A percentile compares a stretch with the other conserved stretches of the same genome.
Conservation (phyloP, 2,329 filamentous ascomycete genomes). For the Magnaporthiopsis poae region DNA sequence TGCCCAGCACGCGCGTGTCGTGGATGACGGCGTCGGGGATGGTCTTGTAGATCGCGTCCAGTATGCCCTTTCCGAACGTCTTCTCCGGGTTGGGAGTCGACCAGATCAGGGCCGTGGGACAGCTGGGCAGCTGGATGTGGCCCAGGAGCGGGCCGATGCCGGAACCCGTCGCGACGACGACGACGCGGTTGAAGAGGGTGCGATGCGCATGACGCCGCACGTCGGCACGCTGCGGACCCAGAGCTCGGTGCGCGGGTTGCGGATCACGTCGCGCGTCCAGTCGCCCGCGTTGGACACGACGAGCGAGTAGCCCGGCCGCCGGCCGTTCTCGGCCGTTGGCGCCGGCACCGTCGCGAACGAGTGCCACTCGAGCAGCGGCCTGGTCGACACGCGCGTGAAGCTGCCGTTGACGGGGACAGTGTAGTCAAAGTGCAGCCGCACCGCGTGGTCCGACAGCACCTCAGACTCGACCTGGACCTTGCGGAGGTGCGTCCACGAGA, state of each 20-base stretch:
- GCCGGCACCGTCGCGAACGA: slow-evolving; percentile 51
- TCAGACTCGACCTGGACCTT: slow-evolving; percentile 46
- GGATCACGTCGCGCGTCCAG: slow-evolving; percentile 48
- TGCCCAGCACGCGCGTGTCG: slow-evolving; percentile 21
- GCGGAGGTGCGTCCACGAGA: slow-evolving; percentile 53
- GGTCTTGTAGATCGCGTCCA: slow-evolving; percentile 16
- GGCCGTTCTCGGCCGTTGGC: slow-evolving; percentile 16
- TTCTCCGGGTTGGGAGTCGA: slow-evolving; percentile 18
- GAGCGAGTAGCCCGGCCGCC: slow-evolving; percentile 36
- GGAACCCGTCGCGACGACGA: slow-evolving; percentile 51
- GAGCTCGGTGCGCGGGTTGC: slow-evolving; percentile 39
- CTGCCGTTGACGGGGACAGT: slow-evolving; percentile 36
- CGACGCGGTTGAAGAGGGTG: slow-evolving; percentile 41
- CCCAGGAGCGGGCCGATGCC: slow-evolving; percentile 52
- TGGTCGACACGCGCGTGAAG: slow-evolving; percentile 40
- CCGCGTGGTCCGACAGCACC: slow-evolving; percentile 49
- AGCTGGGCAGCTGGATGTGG: slow-evolving; percentile 29
- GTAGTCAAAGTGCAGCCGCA: slow-evolving; percentile 48
- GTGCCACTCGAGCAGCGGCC: slow-evolving; percentile 50
- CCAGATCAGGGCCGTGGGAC: slow-evolving; percentile 20
- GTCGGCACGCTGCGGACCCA: slow-evolving; percentile 49
- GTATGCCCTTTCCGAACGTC: slow-evolving; percentile 20
- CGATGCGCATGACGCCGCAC: slow-evolving; percentile 45
- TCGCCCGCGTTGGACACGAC: slow-evolving; percentile 53
- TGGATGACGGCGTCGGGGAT: slow-evolving; percentile 22